Evolutionary conservation across 2,329 filamentous ascomycete species (phyloP), one percentile per base, ranked within the genome.

Genomic region (Paecilomyces niveus): DNA sequence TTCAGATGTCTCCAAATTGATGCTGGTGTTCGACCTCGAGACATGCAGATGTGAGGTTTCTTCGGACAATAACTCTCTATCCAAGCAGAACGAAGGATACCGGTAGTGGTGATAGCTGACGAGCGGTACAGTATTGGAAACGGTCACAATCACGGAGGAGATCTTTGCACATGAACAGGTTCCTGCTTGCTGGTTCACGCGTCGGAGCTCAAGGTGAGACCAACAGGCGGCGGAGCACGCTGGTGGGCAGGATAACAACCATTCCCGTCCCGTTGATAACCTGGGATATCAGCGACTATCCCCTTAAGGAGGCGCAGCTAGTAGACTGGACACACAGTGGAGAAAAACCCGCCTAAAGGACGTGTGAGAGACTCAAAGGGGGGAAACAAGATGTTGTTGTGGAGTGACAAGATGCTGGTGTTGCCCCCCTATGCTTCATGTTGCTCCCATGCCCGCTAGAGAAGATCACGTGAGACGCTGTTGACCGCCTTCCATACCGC

Each of bases 201-300:
- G 64, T 64, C 61, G 62, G 60, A 67, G 64, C 64, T 67, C 64
- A 67, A 65, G 64, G 65, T 66, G 68, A 70, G 67, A 70, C 66
- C 65, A 67, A 68, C 66, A 70, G 65, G 67, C 68, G 69, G 70
- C 68, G 69, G 65, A 72, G 68, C 66, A 68, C 61, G 63, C 65
- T 68, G 65, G 65, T 63, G 63, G 64, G 65, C 64, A 69, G 59
- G 54, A 55, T 62, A 61, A 67, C 62, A 63, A 67, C 58, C 67
- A 69, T 70, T 64, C 67, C 68, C 64, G 60, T 55, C 31, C 45
- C n/a, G 10, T 31, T 57, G 24, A 26, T 53, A 35, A 32, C 53
- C 49, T 51, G 51, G 52, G 52, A 53, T 55, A 54, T 51, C 59
- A 58, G 53, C 53, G 54, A 50, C 49, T 11, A 39, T 22, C 45